These are phyloP conservation scores for Suillus spraguei DNA, from an alignment of 768 basidiomycete species.

Conservation along the genomic window DNA sequence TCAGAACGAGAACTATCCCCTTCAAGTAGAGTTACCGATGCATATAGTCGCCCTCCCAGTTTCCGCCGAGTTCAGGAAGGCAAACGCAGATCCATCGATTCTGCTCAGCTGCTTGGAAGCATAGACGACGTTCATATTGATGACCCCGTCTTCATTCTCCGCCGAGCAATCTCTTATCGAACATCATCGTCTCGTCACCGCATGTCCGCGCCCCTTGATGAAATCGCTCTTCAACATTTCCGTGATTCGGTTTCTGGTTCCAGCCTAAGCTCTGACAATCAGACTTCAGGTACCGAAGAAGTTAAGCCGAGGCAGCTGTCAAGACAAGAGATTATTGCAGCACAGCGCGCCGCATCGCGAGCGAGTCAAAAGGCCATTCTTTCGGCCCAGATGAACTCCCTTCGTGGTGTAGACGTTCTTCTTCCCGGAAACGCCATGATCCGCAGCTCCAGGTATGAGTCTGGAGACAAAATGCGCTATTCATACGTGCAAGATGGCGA, in stretches of 20 bases:
- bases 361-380: constrained; percentile 88
- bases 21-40: constrained; percentile 83
- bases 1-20: constrained; percentile 79
- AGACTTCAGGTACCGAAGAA: constrained; percentile 32
- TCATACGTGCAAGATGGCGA: constrained; percentile 95
- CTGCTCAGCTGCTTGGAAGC: constrained; percentile 67
- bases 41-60: constrained; percentile 73
- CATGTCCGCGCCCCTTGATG: constrained; percentile 78
- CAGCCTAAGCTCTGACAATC: constrained; percentile 54
- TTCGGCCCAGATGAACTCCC: constrained; percentile 80
- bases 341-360: constrained; percentile 83
- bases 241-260: constrained; percentile 64
- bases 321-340: constrained; percentile 89
- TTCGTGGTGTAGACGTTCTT: constrained; percentile 87
- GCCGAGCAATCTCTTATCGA: constrained; percentile 78
- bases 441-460: constrained; percentile 77
- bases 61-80: constrained; percentile 61
- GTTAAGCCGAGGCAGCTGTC: constrained; percentile 49
- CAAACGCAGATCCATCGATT: constrained; percentile 89
- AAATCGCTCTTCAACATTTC: constrained; percentile 74
- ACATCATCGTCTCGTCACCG: constrained; percentile 69
- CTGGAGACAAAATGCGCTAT: constrained; percentile 80
- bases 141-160: constrained; percentile 90
- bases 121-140: constrained; percentile 75
- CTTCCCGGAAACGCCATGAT: constrained; percentile 85